Percentiles rank a stretch among this genome's conserved stretches.
phyloP scores from a whole-genome alignment of 2,329 filamentous ascomycete species.

The Aspergillus ruber region DNA sequence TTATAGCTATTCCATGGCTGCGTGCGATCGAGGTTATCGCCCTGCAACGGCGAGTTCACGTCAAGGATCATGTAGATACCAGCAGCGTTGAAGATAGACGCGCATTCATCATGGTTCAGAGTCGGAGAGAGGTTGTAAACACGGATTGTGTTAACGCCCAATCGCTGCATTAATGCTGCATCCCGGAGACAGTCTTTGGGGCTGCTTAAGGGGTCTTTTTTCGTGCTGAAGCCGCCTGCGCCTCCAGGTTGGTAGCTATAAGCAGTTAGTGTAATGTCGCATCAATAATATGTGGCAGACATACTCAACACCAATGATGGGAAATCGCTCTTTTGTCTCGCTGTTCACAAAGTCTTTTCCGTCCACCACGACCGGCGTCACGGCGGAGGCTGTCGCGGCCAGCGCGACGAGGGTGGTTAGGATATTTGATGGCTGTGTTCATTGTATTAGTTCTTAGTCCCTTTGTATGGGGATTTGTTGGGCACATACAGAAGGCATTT shows the following conservation, averaged over 20 bases:
- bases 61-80: conserved; percentile 63
- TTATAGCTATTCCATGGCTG: conserved; percentile 52
- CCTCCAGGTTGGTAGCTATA: conserved; percentile 57
- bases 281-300: too few species aligned
- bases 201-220: conserved; percentile 52
- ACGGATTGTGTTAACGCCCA: conserved; percentile 61
- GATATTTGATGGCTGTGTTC: conserved; percentile 23
- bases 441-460: neutral
- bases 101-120: conserved; percentile 56
- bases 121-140: conserved; percentile 58
- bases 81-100: conserved; percentile 58
- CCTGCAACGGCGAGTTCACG: conserved; percentile 55
- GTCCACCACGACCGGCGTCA: conserved; percentile 51
- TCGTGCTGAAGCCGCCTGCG: conserved; percentile 50
- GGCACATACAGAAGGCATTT: too few species aligned
- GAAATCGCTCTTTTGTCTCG: conserved; percentile 52
- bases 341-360: conserved; percentile 58
- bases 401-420: conserved; percentile 37
- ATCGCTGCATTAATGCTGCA: conserved; percentile 56
- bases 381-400: conserved; percentile 44
- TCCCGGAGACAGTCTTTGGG: conserved; percentile 55
- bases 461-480: too few species aligned
- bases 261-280: too few species aligned
- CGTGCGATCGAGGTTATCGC: conserved; percentile 51
- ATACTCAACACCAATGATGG: conserved; percentile 57